These are phyloP conservation scores for Ascochyta fabae DNA, from an alignment of 2,329 filamentous ascomycete genomes.

Conservation along the genomic window DNA sequence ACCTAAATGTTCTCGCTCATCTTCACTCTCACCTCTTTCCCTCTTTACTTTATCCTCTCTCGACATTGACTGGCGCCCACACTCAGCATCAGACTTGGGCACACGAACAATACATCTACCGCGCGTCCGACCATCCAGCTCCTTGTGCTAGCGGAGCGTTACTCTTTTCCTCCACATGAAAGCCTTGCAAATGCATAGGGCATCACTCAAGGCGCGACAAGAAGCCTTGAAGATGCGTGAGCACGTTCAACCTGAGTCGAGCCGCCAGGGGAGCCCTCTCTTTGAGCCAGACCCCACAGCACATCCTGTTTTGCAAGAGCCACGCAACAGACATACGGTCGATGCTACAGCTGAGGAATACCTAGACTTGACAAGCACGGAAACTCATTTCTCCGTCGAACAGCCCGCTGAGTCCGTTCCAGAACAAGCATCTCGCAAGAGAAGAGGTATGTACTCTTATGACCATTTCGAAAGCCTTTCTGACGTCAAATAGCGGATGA, in stretches of 20 bases:
- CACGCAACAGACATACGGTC: background rate
- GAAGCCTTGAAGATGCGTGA: background rate
- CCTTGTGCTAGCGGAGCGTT: too few species aligned
- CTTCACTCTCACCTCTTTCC: background rate
- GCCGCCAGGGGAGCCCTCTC: background rate
- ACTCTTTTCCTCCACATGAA: background rate
- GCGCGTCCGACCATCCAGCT: too few species aligned
- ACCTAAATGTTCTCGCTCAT: background rate
- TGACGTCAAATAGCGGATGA: background rate
- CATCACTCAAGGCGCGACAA: background rate
- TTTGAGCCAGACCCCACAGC: background rate
- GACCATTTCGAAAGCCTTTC: background rate
- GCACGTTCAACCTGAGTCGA: background rate
- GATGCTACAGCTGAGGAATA: background rate
- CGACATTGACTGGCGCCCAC: background rate
- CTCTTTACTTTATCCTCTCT: background rate
- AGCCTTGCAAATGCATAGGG: background rate
- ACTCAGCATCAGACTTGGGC: background rate
- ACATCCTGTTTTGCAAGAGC: background rate
- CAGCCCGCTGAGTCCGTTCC: too few species aligned
- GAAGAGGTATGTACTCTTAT: constrained; percentile 2
- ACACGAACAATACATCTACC: background rate
- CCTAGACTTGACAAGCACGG: background rate
- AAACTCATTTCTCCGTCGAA: background rate
- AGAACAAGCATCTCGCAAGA: background rate